Percentiles rank a stretch among this genome's conserved stretches.
These are phyloP conservation scores for Neurospora discreta DNA, from an alignment of 495 filamentous ascomycete species.

Conservation along the genomic window DNA sequence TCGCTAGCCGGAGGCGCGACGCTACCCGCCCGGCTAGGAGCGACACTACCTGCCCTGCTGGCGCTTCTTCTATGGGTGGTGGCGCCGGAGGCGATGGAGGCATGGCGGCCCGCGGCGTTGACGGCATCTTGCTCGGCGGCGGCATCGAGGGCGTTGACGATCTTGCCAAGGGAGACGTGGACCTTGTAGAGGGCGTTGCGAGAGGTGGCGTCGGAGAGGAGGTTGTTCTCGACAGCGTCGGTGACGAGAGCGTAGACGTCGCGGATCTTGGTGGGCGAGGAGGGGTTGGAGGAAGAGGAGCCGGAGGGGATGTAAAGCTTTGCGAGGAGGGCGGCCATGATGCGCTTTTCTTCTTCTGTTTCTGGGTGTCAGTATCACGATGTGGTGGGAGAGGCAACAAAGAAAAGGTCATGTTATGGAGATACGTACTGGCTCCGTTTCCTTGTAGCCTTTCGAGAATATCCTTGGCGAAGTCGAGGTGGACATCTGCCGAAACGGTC, in stretches of 20 bases:
- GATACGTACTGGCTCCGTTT: slow-evolving; percentile 48
- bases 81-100: slow-evolving; percentile 16
- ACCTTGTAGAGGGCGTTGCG: slow-evolving; percentile 72
- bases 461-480: slow-evolving; percentile 53
- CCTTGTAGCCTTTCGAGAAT: slow-evolving; percentile 47
- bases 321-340: slow-evolving; percentile 61
- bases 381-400: slow-evolving; percentile 4
- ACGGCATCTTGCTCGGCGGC: slow-evolving; percentile 14
- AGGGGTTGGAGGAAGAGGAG: slow-evolving; percentile 13
- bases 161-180: slow-evolving; percentile 53
- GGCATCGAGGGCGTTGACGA: slow-evolving; percentile 43
- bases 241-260: slow-evolving; percentile 45
- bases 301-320: slow-evolving; percentile 70
- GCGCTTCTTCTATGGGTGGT: slow-evolving; percentile 1
- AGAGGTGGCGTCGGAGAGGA: slow-evolving; percentile 58
- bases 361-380: slow-evolving; percentile 12
- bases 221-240: slow-evolving; percentile 56
- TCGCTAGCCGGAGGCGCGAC: neutral
- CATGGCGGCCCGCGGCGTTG: neutral
- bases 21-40: neutral
- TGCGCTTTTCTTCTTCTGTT: slow-evolving; percentile 74
- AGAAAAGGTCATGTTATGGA: neutral
- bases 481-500: slow-evolving; percentile 52
- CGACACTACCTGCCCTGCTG: neutral
- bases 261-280: slow-evolving; percentile 34